Percentiles rank a stretch among this genome's conserved stretches.
These are phyloP conservation scores for Boletales sp. DNA, from an alignment of 768 basidiomycete species.

Conservation along the genomic window DNA sequence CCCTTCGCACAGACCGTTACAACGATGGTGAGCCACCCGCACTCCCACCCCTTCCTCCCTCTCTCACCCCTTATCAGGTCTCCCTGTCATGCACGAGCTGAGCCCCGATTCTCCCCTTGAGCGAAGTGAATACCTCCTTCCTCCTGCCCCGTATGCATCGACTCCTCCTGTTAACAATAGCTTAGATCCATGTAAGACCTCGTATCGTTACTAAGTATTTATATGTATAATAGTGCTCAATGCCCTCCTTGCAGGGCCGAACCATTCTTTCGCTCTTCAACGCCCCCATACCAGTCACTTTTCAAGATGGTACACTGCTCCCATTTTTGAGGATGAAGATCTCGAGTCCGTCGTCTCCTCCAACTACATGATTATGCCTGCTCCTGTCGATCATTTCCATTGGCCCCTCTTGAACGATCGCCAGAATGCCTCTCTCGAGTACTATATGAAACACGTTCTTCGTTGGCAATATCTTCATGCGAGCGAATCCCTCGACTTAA, in stretches of 20 bases:
- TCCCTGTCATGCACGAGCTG: constrained; percentile 29
- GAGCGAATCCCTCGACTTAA: constrained; percentile 40
- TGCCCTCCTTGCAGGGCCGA: constrained; percentile 51
- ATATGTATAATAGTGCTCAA: constrained; percentile 67
- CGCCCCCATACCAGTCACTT: constrained; percentile 29
- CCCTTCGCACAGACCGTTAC: constrained; percentile 28
- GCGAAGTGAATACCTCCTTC: constrained; percentile 29
- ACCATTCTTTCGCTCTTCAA: constrained; percentile 22
- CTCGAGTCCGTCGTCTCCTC: constrained; percentile 19
- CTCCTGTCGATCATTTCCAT: constrained; percentile 8
- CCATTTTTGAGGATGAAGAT: constrained; percentile 15
- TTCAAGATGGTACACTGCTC: constrained; percentile 16
- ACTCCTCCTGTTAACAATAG: constrained; percentile 44
- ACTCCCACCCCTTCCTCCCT: neutral
- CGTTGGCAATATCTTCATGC: constrained; percentile 69
- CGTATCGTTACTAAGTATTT: constrained; percentile 69
- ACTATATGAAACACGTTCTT: constrained; percentile 63
- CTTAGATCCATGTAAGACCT: constrained; percentile 70
- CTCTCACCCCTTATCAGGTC: constrained; percentile 14
- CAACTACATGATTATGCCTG: constrained; percentile 9
- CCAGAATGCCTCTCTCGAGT: constrained; percentile 23
- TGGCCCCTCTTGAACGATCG: constrained; percentile 12
- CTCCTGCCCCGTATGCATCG: constrained; percentile 28
- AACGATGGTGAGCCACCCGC: constrained; percentile 23
- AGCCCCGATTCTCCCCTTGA: constrained; percentile 33